Base-by-base conservation (phyloP, 2,329 filamentous ascomycete species). In the Arthroderma uncinatum region DNA sequence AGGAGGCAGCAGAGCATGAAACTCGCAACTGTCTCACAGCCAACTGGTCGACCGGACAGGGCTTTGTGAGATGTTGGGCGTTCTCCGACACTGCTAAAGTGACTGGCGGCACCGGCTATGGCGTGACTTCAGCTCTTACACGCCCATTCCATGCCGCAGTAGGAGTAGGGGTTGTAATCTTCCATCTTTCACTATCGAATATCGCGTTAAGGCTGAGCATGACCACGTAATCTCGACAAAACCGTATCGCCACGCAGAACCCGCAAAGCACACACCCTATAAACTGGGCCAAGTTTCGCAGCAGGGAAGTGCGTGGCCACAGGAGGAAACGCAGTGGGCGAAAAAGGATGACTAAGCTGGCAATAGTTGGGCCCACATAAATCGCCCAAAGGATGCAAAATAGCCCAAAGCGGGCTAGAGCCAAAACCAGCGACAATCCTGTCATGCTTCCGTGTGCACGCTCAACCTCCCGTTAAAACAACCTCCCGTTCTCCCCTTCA, bases 381-480 rank as follows among this genome's bases (percentile, higher is more conserved):
- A 19, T 42, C 39, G 39, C 39, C 39, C 58, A 56, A 56, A 58
- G 54, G 47, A 37, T 54, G 56, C 56, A 60, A 58, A 58, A 33
- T 58, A 50, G 36, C 59, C 57, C 52, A 57, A 60, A 58, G 48
- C 40, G 61, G 58, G 58, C 64, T 63, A 62, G 64, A 63, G 59
- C 64, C 64, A 66, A 48, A 48, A 57, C 59, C 61, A 53, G 55
- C 55, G 42, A 60, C 57, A 57, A 57, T n/a, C n/a, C 55, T 56
- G 58, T 57, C 53, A 47, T 61, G 58, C 57, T 60, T 60, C 57
- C 57, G 58, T 57, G 57, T 60, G 57, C 58, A 58, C 54, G 60
- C 57, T 55, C 55, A 48, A 57, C 54, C 57, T 50, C 60, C 55
- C 59, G 44, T 58, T 44, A 48, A 61, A 37, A 58, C 50, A 61